Percentiles rank a stretch among this genome's conserved stretches.
Evolutionary conservation across 2,329 filamentous ascomycete genomes (phyloP).

Genomic region (Thermothelomyces thermophilus): DNA sequence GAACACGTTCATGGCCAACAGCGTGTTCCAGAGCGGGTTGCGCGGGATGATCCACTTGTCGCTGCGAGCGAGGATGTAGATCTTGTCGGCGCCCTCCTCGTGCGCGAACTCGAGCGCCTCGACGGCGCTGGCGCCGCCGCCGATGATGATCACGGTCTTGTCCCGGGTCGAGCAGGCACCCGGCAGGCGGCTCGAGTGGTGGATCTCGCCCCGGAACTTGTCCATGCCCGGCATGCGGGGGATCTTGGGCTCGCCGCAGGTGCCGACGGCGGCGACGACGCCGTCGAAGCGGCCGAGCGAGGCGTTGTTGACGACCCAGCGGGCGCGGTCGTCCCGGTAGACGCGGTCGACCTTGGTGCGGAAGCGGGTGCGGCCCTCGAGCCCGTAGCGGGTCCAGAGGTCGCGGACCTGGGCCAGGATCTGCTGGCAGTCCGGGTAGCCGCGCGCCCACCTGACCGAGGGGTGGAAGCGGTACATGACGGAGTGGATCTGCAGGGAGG

Average conservation of each 20-base stretch:
- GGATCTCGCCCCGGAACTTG: slow-evolving; percentile 63
- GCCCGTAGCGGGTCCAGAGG: slow-evolving; percentile 68
- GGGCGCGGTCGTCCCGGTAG: slow-evolving; percentile 59
- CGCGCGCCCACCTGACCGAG: slow-evolving; percentile 63
- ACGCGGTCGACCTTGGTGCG: slow-evolving; percentile 62
- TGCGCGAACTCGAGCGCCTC: slow-evolving; percentile 77
- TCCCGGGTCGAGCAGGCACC: slow-evolving; percentile 52
- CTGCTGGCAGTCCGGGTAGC: slow-evolving; percentile 71
- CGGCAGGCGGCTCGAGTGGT: slow-evolving; percentile 69
- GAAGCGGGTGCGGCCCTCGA: slow-evolving; percentile 66
- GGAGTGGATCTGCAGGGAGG: slow-evolving; percentile 75
- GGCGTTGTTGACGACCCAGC: slow-evolving; percentile 72
- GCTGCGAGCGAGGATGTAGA: slow-evolving; percentile 66
- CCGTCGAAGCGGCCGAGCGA: slow-evolving; percentile 70
- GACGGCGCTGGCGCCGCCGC: slow-evolving; percentile 73
- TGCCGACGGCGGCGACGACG: slow-evolving; percentile 70
- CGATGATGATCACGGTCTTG: slow-evolving; percentile 71
- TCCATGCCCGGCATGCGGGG: slow-evolving; percentile 64
- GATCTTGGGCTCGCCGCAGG: slow-evolving; percentile 69
- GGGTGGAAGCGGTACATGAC: slow-evolving; percentile 87
- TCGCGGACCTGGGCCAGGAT: slow-evolving; percentile 66
- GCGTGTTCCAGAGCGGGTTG: slow-evolving; percentile 64
- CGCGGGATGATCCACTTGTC: slow-evolving; percentile 87
- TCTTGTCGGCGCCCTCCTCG: slow-evolving; percentile 57
- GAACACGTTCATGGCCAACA: slow-evolving; percentile 72